A percentile compares a stretch with the other conserved stretches of the same genome.
Evolutionary conservation across 345 rosid species (phyloP).

Genomic region (Lumnitzera littorea): DNA sequence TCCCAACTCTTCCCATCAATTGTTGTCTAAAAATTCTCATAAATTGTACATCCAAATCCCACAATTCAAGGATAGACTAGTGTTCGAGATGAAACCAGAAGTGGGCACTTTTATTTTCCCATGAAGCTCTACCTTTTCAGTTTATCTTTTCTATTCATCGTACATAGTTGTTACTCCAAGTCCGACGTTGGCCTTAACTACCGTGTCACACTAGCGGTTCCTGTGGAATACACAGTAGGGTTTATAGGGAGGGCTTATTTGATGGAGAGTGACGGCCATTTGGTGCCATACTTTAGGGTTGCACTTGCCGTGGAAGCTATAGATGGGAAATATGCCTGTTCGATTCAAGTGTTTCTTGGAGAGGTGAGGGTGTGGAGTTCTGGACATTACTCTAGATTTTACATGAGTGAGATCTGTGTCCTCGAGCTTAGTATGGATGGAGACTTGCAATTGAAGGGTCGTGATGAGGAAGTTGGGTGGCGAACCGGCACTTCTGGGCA

Average conservation of each 20-base stretch:
- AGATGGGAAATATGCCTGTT: constrained; percentile 49
- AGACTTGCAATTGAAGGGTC: constrained; percentile 63
- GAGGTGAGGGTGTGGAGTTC: constrained; percentile 87
- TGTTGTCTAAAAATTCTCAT: no score
- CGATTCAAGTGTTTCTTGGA: constrained; percentile 64
- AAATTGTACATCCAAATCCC: no score
- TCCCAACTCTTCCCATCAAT: no score
- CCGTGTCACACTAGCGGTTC: constrained; percentile 46
- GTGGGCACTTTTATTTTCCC: no score
- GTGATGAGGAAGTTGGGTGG: constrained; percentile 56
- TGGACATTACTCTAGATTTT: constrained; percentile 66
- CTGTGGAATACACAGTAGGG: constrained; percentile 32
- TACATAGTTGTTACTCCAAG: constrained; percentile 17
- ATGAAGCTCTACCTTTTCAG: no score
- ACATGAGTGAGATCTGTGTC: constrained; percentile 41
- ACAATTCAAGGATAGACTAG: no score
- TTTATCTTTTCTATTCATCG: background rate
- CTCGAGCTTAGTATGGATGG: constrained; percentile 58
- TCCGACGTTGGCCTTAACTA: constrained; percentile 44
- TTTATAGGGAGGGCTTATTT: constrained; percentile 68
- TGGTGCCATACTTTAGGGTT: constrained; percentile 42
- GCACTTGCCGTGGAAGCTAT: constrained; percentile 64
- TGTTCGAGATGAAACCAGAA: no score
- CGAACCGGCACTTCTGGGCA: constrained; percentile 73
- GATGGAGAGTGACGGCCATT: constrained; percentile 29